A percentile compares a stretch with the other conserved stretches of the same genome.
phyloP scores from a whole-genome alignment of 805 yeast species.

The Wickerhamiella kazuoi region DNA sequence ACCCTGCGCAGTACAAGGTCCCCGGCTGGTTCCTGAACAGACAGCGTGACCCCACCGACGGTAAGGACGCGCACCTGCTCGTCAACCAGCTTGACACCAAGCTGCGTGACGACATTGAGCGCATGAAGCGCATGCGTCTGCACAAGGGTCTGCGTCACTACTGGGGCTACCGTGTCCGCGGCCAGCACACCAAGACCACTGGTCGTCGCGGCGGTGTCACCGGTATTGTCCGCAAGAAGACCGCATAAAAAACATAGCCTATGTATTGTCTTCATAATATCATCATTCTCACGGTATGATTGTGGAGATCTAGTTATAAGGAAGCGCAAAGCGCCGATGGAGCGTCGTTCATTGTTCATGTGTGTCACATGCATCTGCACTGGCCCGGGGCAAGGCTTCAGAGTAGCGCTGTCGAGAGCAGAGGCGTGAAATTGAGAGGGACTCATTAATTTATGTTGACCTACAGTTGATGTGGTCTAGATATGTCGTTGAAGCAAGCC shows the following conservation, averaged over 20 bases:
- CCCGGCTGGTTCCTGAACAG: constrained; percentile 99
- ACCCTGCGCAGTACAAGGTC: constrained; percentile 98
- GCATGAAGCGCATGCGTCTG: constrained; percentile 99
- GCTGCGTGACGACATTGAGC: constrained; percentile 99
- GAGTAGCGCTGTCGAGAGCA: too few species aligned
- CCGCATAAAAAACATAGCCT: constrained; percentile 4
- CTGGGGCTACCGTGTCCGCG: constrained; percentile 99
- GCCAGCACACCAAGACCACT: constrained; percentile 99
- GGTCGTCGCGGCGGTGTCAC: constrained; percentile 66
- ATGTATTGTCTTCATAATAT: constrained; percentile 1
- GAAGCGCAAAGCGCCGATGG: too few species aligned
- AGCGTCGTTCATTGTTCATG: too few species aligned
- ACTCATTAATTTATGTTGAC: neutral
- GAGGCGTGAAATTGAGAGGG: neutral
- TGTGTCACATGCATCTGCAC: too few species aligned
- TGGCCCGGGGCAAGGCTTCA: too few species aligned
- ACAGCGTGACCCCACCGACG: constrained; percentile 96
- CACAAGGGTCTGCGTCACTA: constrained; percentile 99
- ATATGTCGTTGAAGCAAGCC: too few species aligned
- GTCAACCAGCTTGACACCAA: constrained; percentile 98
- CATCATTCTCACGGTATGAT: too few species aligned
- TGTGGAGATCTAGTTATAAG: too few species aligned
- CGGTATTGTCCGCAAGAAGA: constrained; percentile 29
- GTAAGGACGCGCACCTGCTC: constrained; percentile 97
- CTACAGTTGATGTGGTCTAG: too few species aligned